Conservation (phyloP, 305 asterid species). For the Plantago rigida region DNA sequence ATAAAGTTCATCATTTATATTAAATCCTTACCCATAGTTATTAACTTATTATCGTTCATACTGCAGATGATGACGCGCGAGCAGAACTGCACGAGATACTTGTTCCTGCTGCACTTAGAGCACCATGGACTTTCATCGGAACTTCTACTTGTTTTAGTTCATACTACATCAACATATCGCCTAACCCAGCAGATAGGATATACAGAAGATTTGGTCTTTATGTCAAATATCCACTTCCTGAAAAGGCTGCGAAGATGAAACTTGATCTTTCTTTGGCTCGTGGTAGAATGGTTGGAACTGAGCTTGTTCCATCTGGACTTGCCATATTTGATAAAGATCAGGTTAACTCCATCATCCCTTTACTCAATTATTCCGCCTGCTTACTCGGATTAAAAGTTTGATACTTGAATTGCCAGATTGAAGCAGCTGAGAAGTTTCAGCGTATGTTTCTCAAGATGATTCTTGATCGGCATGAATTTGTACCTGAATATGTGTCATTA, state of each 20-base stretch:
- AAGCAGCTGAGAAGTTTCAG: constrained; percentile 72
- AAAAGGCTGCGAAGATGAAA: constrained; percentile 72
- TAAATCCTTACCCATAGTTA: constrained; percentile 16
- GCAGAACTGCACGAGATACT: constrained; percentile 86
- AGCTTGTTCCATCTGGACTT: constrained; percentile 65
- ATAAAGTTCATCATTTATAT: constrained; percentile 26
- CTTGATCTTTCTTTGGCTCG: constrained; percentile 71
- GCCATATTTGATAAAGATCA: constrained; percentile 48
- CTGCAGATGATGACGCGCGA: constrained; percentile 59
- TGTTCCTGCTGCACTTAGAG: constrained; percentile 71
- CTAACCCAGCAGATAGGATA: constrained; percentile 67
- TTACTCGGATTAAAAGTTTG: constrained; percentile 22
- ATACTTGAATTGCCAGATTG: constrained; percentile 44
- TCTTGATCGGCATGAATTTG: constrained; percentile 62
- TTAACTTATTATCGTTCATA: constrained; percentile 31
- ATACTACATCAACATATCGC: constrained; percentile 56
- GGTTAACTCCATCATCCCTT: constrained; percentile 37
- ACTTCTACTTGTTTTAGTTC: constrained; percentile 44
- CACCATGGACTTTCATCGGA: constrained; percentile 49
- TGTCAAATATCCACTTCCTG: constrained; percentile 70
- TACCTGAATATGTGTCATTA: constrained; percentile 53
- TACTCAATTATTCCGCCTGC: constrained; percentile 20
- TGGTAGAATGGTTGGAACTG: constrained; percentile 75
- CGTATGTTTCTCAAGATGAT: constrained; percentile 65
- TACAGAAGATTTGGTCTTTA: constrained; percentile 77